A percentile compares a stretch with the other conserved stretches of the same genome.
phyloP scores from a whole-genome alignment of 2,329 filamentous ascomycete species.

The Fusarium proliferatum region DNA sequence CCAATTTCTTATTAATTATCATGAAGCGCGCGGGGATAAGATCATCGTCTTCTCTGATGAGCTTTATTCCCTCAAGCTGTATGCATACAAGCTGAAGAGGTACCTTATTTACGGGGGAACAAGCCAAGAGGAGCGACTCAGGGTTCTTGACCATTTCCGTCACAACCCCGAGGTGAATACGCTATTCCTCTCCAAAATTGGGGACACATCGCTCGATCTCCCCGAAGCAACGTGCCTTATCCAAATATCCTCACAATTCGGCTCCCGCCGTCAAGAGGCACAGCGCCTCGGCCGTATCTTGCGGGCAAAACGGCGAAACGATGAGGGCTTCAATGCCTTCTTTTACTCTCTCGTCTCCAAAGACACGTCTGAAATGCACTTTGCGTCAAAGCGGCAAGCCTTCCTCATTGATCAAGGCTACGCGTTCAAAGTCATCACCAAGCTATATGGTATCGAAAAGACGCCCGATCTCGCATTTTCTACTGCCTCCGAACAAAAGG shows the following conservation, averaged over 20 bases:
- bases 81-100: slow-evolving; percentile 87
- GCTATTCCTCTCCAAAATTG: slow-evolving; percentile 95
- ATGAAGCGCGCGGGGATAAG: slow-evolving; percentile 93
- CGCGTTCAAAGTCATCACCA: slow-evolving; percentile 98
- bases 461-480: slow-evolving; percentile 83
- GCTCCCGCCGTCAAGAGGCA: slow-evolving; percentile 94
- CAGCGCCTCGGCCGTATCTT: slow-evolving; percentile 93
- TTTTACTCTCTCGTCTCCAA: slow-evolving; percentile 98
- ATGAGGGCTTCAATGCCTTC: slow-evolving; percentile 98
- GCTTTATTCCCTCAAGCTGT: slow-evolving; percentile 89
- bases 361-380: slow-evolving; percentile 98
- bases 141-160: slow-evolving; percentile 93
- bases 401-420: slow-evolving; percentile 99
- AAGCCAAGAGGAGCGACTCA: slow-evolving; percentile 83
- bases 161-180: slow-evolving; percentile 91
- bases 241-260: slow-evolving; percentile 97
- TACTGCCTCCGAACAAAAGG: slow-evolving; percentile 81
- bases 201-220: slow-evolving; percentile 94
- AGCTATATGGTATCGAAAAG: slow-evolving; percentile 89
- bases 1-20: slow-evolving; percentile 98
- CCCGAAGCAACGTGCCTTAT: slow-evolving; percentile 97
- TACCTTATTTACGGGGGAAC: slow-evolving; percentile 89
- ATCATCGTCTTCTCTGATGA: slow-evolving; percentile 99
- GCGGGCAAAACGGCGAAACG: slow-evolving; percentile 92
- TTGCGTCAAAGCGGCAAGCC: slow-evolving; percentile 94